Evolutionary conservation across 139 green algal genomes (phyloP).

Genomic region (Monoraphidium neglectum): DNA sequence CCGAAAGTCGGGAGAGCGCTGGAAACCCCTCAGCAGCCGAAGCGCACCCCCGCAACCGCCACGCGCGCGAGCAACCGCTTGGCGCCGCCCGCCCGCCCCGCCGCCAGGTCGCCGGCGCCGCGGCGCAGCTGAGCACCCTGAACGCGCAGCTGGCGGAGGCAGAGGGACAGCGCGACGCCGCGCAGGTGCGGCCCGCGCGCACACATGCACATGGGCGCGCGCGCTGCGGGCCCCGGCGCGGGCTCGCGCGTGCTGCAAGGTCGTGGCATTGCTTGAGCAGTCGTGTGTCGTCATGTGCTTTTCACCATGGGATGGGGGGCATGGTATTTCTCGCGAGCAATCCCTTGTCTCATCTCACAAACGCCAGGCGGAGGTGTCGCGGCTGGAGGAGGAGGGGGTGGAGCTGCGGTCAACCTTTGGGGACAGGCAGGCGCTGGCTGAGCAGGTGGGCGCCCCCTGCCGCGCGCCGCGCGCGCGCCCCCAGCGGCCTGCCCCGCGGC

Average conservation of each 20-base stretch:
- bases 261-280: neutral
- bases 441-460: too few species aligned
- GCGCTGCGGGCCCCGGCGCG: neutral
- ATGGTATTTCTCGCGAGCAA: neutral
- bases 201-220: neutral
- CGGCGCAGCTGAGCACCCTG: constrained; percentile 15
- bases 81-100: neutral
- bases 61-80: neutral
- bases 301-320: neutral
- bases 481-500: too few species aligned
- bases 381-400: constrained; percentile 1
- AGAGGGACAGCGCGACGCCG: constrained; percentile 12
- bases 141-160: constrained; percentile 19
- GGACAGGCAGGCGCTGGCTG: neutral
- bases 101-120: constrained; percentile 6
- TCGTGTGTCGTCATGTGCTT: neutral
- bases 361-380: constrained; percentile 12
- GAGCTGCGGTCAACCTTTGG: constrained; percentile 6
- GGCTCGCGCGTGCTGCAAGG: neutral
- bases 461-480: too few species aligned
- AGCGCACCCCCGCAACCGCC: neutral
- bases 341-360: neutral
- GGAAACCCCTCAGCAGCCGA: neutral
- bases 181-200: constrained; percentile 10
- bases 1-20: too few species aligned